Evolutionary conservation across 108 stramenopile species (phyloP).

Genomic region (Cyclotella kingstonii): DNA sequence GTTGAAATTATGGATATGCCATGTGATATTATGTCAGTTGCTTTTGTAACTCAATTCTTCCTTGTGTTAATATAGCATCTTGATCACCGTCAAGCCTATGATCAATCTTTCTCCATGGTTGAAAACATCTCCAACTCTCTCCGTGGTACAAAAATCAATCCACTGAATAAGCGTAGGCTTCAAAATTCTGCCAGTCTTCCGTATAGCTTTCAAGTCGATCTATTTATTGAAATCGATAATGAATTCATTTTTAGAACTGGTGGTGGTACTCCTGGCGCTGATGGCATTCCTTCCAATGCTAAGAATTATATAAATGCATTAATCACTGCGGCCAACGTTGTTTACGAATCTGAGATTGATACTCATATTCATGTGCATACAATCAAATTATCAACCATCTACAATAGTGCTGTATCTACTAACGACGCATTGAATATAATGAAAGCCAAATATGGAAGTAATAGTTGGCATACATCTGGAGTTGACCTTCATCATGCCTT

Average conservation of each 20-base stretch:
- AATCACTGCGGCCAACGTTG: constrained; percentile 19
- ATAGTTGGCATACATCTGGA: neutral
- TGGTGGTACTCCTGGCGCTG: neutral
- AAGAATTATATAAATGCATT: constrained; percentile 26
- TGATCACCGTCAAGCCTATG: neutral
- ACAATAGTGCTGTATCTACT: neutral
- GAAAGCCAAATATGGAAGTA: neutral
- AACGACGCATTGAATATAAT: constrained; percentile 11
- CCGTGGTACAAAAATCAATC: neutral
- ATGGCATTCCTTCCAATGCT: neutral
- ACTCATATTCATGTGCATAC: constrained; percentile 7
- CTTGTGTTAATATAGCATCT: neutral
- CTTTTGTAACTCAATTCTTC: no score
- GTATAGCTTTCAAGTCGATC: constrained; percentile 13
- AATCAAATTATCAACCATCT: neutral
- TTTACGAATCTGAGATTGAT: constrained; percentile 23
- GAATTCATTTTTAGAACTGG: constrained; percentile 2
- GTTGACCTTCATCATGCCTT: constrained; percentile 30
- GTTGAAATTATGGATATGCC: no score
- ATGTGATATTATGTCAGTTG: no score
- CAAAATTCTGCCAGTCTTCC: neutral
- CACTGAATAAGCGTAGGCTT: neutral
- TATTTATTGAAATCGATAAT: constrained; percentile 16
- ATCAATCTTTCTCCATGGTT: neutral
- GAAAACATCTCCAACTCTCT: neutral